phyloP scores from a whole-genome alignment of 2,329 filamentous ascomycete genomes.

The Neoscytalidium dimidiatum region DNA sequence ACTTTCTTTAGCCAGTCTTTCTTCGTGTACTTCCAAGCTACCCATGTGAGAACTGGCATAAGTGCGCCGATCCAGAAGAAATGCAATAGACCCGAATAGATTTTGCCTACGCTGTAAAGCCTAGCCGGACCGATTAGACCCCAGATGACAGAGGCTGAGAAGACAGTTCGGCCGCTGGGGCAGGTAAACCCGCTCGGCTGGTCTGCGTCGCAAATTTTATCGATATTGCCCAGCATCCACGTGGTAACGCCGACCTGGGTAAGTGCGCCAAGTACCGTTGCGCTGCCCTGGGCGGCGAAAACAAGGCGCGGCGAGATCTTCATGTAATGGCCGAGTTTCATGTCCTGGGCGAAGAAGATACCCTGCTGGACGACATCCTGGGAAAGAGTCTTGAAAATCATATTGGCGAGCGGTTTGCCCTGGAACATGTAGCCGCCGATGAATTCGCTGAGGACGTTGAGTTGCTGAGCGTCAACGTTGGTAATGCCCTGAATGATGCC shows the following conservation, averaged over 20 bases:
- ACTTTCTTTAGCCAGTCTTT: constrained; percentile 9
- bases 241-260: constrained; percentile 68
- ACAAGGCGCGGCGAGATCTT: constrained; percentile 65
- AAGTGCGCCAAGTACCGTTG: constrained; percentile 66
- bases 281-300: constrained; percentile 66
- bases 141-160: constrained; percentile 63
- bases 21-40: constrained; percentile 63
- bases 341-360: constrained; percentile 19
- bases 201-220: constrained; percentile 58
- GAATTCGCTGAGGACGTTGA: constrained; percentile 60
- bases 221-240: constrained; percentile 58
- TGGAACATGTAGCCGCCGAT: constrained; percentile 74
- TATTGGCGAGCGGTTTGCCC: constrained; percentile 70
- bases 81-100: constrained; percentile 67
- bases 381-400: constrained; percentile 40
- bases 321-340: constrained; percentile 50
- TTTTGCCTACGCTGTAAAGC: constrained; percentile 65
- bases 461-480: constrained; percentile 22
- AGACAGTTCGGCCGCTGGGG: constrained; percentile 62
- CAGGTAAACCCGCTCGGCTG: constrained; percentile 52
- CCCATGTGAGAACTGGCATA: constrained; percentile 61
- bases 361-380: constrained; percentile 20
- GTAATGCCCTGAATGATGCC: constrained; percentile 20
- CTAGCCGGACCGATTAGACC: constrained; percentile 70
- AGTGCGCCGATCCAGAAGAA: constrained; percentile 70